Evolutionary conservation across 441 rosid genomes (phyloP), one percentile per base, ranked within the genome.

Genomic region (Euphorbia schlechtendalii): DNA sequence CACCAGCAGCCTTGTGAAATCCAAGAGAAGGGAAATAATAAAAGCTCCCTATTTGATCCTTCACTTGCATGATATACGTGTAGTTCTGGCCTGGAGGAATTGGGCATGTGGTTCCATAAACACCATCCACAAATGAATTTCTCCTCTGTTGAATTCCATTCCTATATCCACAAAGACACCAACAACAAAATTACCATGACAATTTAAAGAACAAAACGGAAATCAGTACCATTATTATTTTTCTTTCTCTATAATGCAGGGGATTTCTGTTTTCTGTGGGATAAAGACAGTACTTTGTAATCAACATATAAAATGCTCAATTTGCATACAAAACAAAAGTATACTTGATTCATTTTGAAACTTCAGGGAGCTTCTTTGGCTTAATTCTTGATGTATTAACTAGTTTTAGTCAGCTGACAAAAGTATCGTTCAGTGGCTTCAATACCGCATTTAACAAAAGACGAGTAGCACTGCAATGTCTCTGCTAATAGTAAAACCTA

Each of bases 1-100:
- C 98, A 45, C 98, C 98, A 0, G 96, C 96, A 0, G 98, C 96
- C 69, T 89, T 89, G 80, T 92, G 98, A 79, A 92, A 87, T 5
- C 76, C 96, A 51, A 92, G 92, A 14, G 98, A 86, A 2, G 98
- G 96, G 81, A 81, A 89, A 70, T 92, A 92, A 71, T 81, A 89
- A 76, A 83, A 92, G 72, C 98, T 92, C 18, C 98, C 98, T 5
- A 92, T 92, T 71, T 92, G 98, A 62, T 92, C 98, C 81, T 92
- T 92, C 43, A 86, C 88, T 76, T 92, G 98, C 68, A 92, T 83
- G 63, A 83, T 82, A 81, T 86, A 92, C 6, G 98, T 92, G 72
- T 74, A 89, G 69, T 92, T 92, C 70, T 59, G 78, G 17, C 93
- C 84, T 0, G 98, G 96, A 62, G 96, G 96, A 43, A 92, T 92